These are phyloP conservation scores for Chlorophyllum brunneum DNA, from an alignment of 768 basidiomycete species.

Conservation along the genomic window DNA sequence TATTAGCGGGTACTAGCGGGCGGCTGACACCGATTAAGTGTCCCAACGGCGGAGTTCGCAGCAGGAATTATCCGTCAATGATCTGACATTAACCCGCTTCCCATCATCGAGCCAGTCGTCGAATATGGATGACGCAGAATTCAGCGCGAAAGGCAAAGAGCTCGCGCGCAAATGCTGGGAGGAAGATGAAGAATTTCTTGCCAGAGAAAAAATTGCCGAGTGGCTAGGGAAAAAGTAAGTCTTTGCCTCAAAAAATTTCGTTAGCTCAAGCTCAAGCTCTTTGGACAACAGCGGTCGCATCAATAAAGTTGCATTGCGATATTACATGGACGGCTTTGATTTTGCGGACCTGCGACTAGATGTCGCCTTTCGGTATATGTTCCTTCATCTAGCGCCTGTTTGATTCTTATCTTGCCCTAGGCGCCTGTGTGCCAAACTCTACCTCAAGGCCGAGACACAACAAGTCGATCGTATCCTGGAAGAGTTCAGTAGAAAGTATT, in stretches of 20 bases:
- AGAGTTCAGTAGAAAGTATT: constrained; percentile 86
- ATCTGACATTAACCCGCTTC: constrained; percentile 41
- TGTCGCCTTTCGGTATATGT: constrained; percentile 78
- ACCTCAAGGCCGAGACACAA: constrained; percentile 93
- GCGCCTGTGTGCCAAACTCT: constrained; percentile 86
- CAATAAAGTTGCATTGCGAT: constrained; percentile 68
- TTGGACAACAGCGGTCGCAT: constrained; percentile 53
- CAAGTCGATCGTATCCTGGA: constrained; percentile 97
- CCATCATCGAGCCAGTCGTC: constrained; percentile 39
- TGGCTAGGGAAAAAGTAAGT: constrained; percentile 93
- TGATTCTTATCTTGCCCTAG: constrained; percentile 33
- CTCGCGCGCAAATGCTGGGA: constrained; percentile 78
- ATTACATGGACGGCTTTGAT: constrained; percentile 89
- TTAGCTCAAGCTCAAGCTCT: background rate
- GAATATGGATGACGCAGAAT: constrained; percentile 50
- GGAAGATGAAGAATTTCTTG: constrained; percentile 81
- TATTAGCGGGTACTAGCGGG: constrained; percentile 3
- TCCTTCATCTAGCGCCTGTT: background rate
- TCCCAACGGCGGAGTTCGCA: constrained; percentile 35
- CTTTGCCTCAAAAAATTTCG: background rate
- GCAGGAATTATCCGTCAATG: constrained; percentile 53
- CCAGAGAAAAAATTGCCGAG: constrained; percentile 91
- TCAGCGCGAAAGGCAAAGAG: constrained; percentile 63
- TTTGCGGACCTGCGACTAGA: constrained; percentile 81
- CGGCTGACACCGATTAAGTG: constrained; percentile 9